Conservation (phyloP, 208 protist genomes). For the Novymonas esmeraldas region DNA sequence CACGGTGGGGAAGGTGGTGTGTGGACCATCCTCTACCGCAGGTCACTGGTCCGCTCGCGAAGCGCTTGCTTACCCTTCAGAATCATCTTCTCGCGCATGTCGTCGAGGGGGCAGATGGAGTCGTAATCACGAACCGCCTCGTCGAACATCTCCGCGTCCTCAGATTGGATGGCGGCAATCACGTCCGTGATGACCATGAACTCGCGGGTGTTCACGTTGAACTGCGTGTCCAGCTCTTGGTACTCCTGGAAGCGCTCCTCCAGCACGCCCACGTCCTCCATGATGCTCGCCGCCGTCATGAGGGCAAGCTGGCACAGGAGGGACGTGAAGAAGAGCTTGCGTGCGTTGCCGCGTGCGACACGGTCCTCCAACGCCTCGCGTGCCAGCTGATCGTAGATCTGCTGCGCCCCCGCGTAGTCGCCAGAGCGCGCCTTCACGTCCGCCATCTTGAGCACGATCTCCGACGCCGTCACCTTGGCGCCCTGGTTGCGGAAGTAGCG, state of each 20-base stretch:
- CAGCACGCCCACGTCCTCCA: constrained; percentile 67
- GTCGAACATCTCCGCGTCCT: constrained; percentile 63
- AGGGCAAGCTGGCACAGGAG: constrained; percentile 74
- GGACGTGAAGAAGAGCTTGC: constrained; percentile 84
- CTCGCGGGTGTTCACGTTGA: constrained; percentile 83
- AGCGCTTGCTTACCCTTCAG: constrained; percentile 69
- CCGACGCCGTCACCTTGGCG: constrained; percentile 67
- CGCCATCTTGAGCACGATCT: constrained; percentile 76
- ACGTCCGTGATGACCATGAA: constrained; percentile 85
- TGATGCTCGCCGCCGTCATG: constrained; percentile 59
- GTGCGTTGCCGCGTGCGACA: constrained; percentile 62
- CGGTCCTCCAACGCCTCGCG: constrained; percentile 78
- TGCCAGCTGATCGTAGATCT: constrained; percentile 76
- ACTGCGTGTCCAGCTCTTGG: constrained; percentile 88
- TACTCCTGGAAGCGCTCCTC: constrained; percentile 84
- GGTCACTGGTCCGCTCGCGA: constrained; percentile 49
- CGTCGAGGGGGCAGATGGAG: constrained; percentile 77
- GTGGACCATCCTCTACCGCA: constrained; percentile 46
- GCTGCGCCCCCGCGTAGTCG: constrained; percentile 64
- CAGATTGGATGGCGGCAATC: constrained; percentile 74
- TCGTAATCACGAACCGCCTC: constrained; percentile 80
- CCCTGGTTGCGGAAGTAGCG: constrained; percentile 73
- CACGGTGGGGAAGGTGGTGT: no score
- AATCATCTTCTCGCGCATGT: constrained; percentile 72
- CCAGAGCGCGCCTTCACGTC: constrained; percentile 66